Conservation (phyloP, 306 rosid genomes). For the Acmispon strigosus region DNA sequence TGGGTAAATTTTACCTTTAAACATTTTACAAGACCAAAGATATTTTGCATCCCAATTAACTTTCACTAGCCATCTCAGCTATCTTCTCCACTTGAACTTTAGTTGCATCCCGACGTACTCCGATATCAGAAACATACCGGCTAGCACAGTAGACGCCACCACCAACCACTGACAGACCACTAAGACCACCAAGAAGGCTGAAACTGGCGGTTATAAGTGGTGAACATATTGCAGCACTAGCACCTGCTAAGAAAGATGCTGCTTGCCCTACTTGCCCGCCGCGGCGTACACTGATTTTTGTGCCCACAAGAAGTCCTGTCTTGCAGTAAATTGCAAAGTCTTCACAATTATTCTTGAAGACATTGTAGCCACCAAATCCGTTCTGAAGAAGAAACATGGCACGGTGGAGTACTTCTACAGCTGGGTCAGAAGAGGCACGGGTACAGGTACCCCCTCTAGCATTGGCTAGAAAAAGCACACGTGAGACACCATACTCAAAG, state of each 20-base stretch:
- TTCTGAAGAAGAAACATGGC: slow-evolving; percentile 54
- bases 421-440: slow-evolving; percentile 43
- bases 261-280: slow-evolving; percentile 72
- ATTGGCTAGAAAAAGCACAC: slow-evolving; percentile 45
- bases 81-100: slow-evolving; percentile 51
- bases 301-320: slow-evolving; percentile 50
- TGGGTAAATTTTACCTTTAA: no score
- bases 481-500: slow-evolving; percentile 51
- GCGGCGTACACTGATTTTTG: slow-evolving; percentile 34
- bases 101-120: slow-evolving; percentile 39
- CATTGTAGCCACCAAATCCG: slow-evolving; percentile 55
- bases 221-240: slow-evolving; percentile 27
- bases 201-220: slow-evolving; percentile 22
- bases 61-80: slow-evolving; percentile 3
- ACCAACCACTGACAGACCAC: slow-evolving; percentile 35
- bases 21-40: no score
- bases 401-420: slow-evolving; percentile 40
- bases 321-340: slow-evolving; percentile 86
- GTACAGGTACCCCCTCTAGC: slow-evolving; percentile 80
- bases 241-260: slow-evolving; percentile 43
- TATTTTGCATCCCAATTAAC: neutral
- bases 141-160: slow-evolving; percentile 38
- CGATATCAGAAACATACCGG: slow-evolving; percentile 46
- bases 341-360: slow-evolving; percentile 69
- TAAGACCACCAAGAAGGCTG: neutral